These are phyloP conservation scores for Xylaria sp. DNA, from an alignment of 2,329 filamentous ascomycete species.

Conservation along the genomic window DNA sequence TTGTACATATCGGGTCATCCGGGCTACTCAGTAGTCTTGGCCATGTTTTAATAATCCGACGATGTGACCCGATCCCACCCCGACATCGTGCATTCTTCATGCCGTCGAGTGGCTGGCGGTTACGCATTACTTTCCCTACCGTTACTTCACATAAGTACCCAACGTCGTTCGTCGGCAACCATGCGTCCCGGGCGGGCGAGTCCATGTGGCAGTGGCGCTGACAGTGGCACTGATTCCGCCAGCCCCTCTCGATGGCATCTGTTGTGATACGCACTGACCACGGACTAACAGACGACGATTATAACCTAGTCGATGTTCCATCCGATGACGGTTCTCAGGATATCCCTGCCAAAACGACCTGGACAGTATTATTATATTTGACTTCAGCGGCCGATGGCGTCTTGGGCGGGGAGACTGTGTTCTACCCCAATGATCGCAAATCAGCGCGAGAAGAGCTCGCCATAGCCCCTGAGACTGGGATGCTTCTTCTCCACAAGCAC, in stretches of 20 bases:
- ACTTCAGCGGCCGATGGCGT: constrained; percentile 80
- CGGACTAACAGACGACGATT: constrained; percentile 78
- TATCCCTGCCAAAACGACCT: constrained; percentile 78
- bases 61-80: constrained; percentile 15
- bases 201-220: constrained; percentile 11
- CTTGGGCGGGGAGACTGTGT: constrained; percentile 88
- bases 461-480: constrained; percentile 82
- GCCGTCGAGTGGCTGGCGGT: constrained; percentile 2
- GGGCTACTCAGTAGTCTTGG: neutral
- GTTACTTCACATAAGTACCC: neutral
- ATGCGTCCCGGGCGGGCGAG: constrained; percentile 1
- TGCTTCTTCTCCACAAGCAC: constrained; percentile 87
- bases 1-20: neutral
- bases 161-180: neutral
- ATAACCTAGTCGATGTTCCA: constrained; percentile 74
- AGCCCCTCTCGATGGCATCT: constrained; percentile 5
- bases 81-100: constrained; percentile 7
- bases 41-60: neutral
- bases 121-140: constrained; percentile 11
- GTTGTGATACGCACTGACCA: constrained; percentile 37
- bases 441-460: constrained; percentile 72
- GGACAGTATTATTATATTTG: constrained; percentile 90
- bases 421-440: constrained; percentile 77
- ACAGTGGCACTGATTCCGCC: neutral
- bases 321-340: constrained; percentile 49